phyloP scores from a whole-genome alignment of 805 yeast genomes.

The Spathaspora passalidarum region DNA sequence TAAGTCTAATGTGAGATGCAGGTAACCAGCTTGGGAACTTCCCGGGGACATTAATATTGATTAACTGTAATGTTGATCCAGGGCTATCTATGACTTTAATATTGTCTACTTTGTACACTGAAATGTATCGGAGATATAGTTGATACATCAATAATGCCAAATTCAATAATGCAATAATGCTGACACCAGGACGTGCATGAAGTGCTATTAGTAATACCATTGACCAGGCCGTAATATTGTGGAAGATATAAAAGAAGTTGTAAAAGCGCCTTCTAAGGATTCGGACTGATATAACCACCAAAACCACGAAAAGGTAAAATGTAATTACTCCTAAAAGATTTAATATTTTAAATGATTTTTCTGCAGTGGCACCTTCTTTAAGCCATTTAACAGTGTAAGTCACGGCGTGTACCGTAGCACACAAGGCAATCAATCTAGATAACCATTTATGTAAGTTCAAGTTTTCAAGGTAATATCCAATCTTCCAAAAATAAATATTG shows the following conservation, averaged over 20 bases:
- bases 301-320: conserved; percentile 28
- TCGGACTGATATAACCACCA: conserved; percentile 46
- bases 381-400: conserved; percentile 54
- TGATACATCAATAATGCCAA: conserved; percentile 32
- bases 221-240: conserved; percentile 48
- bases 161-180: conserved; percentile 13
- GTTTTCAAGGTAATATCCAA: conserved; percentile 50
- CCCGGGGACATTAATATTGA: conserved; percentile 18
- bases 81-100: conserved; percentile 14
- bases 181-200: conserved; percentile 74
- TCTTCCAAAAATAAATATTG: conserved; percentile 11
- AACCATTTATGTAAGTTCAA: conserved; percentile 69
- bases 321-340: conserved; percentile 56
- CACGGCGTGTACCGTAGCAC: conserved; percentile 48
- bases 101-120: conserved; percentile 11
- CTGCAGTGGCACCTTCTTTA: conserved; percentile 25
- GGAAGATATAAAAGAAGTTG: conserved; percentile 52
- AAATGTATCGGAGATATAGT: conserved; percentile 27
- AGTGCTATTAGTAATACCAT: conserved; percentile 45
- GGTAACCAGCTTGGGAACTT: conserved; percentile 35
- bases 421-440: conserved; percentile 51
- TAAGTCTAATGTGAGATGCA: conserved; percentile 58
- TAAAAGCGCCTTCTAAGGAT: conserved; percentile 51
- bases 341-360: conserved; percentile 29
- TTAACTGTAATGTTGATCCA: conserved; percentile 17